Evolutionary conservation across 2,329 filamentous ascomycete genomes (phyloP), one percentile per base, ranked within the genome.

Genomic region (Eutypella sp.): DNA sequence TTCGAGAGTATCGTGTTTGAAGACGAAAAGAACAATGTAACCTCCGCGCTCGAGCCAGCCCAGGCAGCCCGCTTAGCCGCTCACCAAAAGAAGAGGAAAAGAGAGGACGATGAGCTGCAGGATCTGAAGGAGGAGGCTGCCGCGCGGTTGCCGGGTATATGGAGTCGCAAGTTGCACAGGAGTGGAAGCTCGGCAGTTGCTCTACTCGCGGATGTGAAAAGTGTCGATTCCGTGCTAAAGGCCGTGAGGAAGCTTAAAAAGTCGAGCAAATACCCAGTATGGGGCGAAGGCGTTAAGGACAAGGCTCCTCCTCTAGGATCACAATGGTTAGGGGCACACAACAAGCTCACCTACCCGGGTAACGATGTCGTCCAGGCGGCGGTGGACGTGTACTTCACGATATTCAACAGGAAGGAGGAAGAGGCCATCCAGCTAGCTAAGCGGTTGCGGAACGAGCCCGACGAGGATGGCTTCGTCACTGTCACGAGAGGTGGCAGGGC

Each of bases 391-490:
- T 97, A 90, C 72, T 95, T 97, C 76, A 78, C 79, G 19, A 74
- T 82, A n/a, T 97, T 90, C 70, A 86, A 75, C 70, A 79, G 61
- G 70, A 88, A 74, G 69, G 87, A 78, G 74, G 81, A 66, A 68
- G 84, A 74, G 67, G 84, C 73, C 56, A 76, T 60, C 53, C 83
- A 71, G 69, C 76, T 73, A 61, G 85, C 69, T 62, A 82, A 80
- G 68, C 71, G 78, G 45, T 71, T 85, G 50, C 82, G 88, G 49
- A 85, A 86, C 55, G 84, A 89, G 58, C 89, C 92, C 0, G 93
- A 99, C 65, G 91, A 89, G 60, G 93, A 99, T 65, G 93, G 93
- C 2, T 99, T 99, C 64, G 79, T 97, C 41, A 97, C 91, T 3
- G 93, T 99, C 20, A 87, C 84, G 2, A 79, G 87, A 45, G 90